Evolutionary conservation across 306 rosid species (phyloP), one percentile per base, ranked within the genome.

Genomic region (Acacia crassicarpa): DNA sequence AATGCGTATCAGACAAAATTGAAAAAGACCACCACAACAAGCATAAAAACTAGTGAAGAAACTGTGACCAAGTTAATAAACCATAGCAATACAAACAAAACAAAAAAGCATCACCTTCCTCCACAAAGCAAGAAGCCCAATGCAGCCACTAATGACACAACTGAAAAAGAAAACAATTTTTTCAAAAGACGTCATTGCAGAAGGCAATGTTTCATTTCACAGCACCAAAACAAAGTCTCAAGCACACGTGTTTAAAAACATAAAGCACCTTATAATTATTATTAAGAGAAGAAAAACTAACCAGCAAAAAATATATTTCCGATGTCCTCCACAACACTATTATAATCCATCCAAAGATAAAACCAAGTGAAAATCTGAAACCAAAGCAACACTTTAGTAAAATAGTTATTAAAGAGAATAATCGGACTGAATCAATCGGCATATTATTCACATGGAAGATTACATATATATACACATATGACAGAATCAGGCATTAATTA

Each of bases 301-400:
- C 99, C 99, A 90, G 98, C 97, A 72, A 95, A 80, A 81, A 93
- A 92, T 82, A 91, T 84, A 88, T 91, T 89, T 83, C 99, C 99
- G 46, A 88, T 33, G 53, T 91, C 83, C 78, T 91, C 89, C 78
- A 88, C 94, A 51, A 45, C 83, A 27, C 86, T 85, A 84, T 84
- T 92, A 78, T 89, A 89, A 62, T 90, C 83, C 62, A 93, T 74
- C 93, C 97, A 91, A 40, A 95, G 89, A 90, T 93, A 93, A 79
- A 93, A 78, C 99, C 99, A 95, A 82, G 92, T 88, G 88, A 93
- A 88, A 83, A 88, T 83, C 99, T 95, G 90, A 81, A 83, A 48
- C 83, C 79, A 88, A 61, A 80, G 22, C 27, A 75, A 32, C 56
- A 80, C 59, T 80, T 73, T 23, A 48, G 80, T 59, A 72, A 32